phyloP scores from a whole-genome alignment of 2,329 filamentous ascomycete species.

The Talaromyces sp. region DNA sequence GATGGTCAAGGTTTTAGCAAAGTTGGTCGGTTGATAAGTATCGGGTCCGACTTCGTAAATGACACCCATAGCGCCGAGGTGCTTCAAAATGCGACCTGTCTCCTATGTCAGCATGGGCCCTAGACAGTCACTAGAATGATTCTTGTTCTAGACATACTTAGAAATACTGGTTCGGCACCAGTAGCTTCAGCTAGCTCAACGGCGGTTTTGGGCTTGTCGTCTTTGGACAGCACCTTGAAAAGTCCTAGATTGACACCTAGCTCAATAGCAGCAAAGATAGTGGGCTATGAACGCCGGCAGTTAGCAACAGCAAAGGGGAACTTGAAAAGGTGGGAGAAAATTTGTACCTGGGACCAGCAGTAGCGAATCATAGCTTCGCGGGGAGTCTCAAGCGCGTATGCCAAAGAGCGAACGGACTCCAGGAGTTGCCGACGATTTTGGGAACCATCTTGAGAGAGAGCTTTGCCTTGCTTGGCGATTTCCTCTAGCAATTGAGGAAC shows the following conservation, averaged over 20 bases:
- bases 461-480: slow-evolving; percentile 20
- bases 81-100: slow-evolving; percentile 34
- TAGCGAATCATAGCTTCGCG: slow-evolving; percentile 28
- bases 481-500: slow-evolving; percentile 22
- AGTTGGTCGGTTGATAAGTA: slow-evolving; percentile 26
- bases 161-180: slow-evolving; percentile 19
- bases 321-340: background rate
- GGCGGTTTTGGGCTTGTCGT: slow-evolving; percentile 21
- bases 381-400: slow-evolving; percentile 29
- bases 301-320: background rate
- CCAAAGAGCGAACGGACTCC: slow-evolving; percentile 27
- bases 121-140: too few species aligned
- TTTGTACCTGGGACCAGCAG: slow-evolving; percentile 27
- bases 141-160: slow-evolving; percentile 18
- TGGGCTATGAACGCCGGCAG: background rate
- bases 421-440: slow-evolving; percentile 24
- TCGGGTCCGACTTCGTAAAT: slow-evolving; percentile 27
- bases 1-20: slow-evolving; percentile 27
- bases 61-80: slow-evolving; percentile 40
- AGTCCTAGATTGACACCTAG: slow-evolving; percentile 20
- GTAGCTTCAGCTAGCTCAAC: slow-evolving; percentile 18
- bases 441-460: slow-evolving; percentile 17
- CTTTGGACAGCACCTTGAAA: slow-evolving; percentile 18
- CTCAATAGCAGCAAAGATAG: slow-evolving; percentile 20
- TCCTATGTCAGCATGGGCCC: slow-evolving; percentile 24